These are phyloP conservation scores for Desmodesmus armatus DNA, from an alignment of 139 green algal species.

Conservation along the genomic window DNA sequence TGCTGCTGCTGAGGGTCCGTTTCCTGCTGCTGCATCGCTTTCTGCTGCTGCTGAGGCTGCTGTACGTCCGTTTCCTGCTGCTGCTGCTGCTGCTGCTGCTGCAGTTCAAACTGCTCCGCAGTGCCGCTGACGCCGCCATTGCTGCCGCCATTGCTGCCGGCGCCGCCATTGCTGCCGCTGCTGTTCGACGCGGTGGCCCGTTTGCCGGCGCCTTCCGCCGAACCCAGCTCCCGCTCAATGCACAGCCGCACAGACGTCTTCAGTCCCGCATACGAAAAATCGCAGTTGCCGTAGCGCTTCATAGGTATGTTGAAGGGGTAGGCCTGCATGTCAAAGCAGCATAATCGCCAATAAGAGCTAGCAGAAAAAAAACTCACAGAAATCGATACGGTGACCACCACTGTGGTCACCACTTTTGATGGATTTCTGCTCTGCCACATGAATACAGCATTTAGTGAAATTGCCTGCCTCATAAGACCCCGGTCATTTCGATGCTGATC, in stretches of 20 bases:
- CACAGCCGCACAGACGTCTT: conserved; percentile 90
- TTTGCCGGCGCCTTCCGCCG: conserved; percentile 20
- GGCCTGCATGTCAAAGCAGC: background rate
- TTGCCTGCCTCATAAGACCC: too few relatives aligned
- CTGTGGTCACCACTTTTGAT: background rate
- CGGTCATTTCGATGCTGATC: too few relatives aligned
- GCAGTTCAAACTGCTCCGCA: background rate
- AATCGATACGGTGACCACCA: background rate
- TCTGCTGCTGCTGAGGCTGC: background rate
- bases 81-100: conserved; percentile 23
- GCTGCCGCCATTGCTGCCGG: background rate
- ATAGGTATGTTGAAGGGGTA: conserved; percentile 86
- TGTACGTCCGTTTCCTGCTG: background rate
- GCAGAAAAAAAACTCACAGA: too few relatives aligned
- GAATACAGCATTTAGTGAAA: too few relatives aligned
- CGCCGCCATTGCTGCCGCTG: background rate
- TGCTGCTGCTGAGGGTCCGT: background rate
- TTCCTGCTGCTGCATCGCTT: background rate
- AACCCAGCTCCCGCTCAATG: conserved; percentile 63
- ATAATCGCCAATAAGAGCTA: too few relatives aligned
- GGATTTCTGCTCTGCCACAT: conserved; percentile 25
- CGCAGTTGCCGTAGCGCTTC: conserved; percentile 77
- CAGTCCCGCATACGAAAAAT: conserved; percentile 97
- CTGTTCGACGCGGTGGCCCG: background rate
- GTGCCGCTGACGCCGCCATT: conserved; percentile 29